Percentiles rank a stretch among this genome's conserved stretches.
Conservation (phyloP, 1,284 basidiomycete genomes). For the Uromyces viciae-fabae region DNA sequence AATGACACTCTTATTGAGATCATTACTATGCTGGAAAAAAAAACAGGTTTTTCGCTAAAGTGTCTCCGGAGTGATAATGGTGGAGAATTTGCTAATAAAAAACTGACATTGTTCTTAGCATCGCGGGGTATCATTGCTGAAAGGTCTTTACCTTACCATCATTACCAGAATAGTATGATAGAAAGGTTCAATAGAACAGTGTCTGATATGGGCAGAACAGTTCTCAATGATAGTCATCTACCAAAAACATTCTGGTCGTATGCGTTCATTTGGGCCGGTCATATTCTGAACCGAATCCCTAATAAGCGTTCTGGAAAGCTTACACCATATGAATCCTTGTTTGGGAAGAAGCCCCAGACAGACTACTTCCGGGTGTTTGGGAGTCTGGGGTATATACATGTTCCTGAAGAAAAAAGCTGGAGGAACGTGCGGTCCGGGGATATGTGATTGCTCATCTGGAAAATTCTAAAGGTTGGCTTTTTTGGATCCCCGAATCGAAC, state of each 20-base stretch:
- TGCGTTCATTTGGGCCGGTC: neutral
- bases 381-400: neutral
- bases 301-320: neutral
- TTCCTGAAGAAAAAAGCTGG: neutral
- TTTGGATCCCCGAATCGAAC: neutral
- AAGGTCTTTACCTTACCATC: neutral
- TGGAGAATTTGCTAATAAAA: neutral
- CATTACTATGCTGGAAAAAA: neutral
- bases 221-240: neutral
- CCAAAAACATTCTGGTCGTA: conserved; percentile 7
- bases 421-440: neutral
- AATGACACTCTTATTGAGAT: neutral
- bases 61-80: neutral
- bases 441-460: neutral
- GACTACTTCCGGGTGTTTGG: neutral
- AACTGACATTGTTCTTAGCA: neutral
- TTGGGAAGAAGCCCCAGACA: neutral
- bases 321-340: neutral
- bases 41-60: neutral
- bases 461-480: neutral
- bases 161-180: conserved; percentile 10
- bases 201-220: neutral
- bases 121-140: neutral
- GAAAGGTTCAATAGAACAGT: conserved; percentile 9
- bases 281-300: neutral